Base-by-base conservation (phyloP, 805 yeast species). In the Debaryomyces tyrocola region DNA sequence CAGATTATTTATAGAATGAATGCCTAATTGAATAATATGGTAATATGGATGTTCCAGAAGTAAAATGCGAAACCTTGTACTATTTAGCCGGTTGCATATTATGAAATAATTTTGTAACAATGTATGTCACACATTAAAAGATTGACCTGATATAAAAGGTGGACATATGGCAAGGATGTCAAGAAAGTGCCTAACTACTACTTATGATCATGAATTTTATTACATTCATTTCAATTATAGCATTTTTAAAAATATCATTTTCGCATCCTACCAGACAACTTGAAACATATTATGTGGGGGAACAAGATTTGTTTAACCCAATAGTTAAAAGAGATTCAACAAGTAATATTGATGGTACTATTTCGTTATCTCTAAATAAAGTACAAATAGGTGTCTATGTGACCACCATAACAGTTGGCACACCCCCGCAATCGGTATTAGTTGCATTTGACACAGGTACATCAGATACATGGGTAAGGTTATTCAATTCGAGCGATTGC, bases 371-470 rank as follows among this genome's bases (percentile, higher is more conserved):
- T n/a, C n/a, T 41, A n/a, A 14, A 41, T 11, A 41, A 24, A 31
- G 45, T 41, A 14, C 27, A 33, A 21, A 41, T 40, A 14, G 45
- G 45, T 14, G 41, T 29, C 10, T 33, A 44, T 34, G 33, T 44
- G 10, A 21, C 39, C 10, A 24, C 18, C 4, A 8, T 48, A 11
- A 10, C 20, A 11, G 37, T 48, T 24, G 51, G 51, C 11, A 48
- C 42, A 3, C 51, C 48, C 29, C 43, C 45, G 4, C 51, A 45
- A 36, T 41, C 43, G 14, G 12, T 48, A n/a, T 24, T 34, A 12
- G 35, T 48, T 31, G 21, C 40, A 5, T 45, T 48, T 28, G 51
- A 48, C 21, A 41, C 51, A 4, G 51, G 51, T 12, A 36, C 51
- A 6, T 43, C 47, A 29, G 51, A 48, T 37, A 14, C 43, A 17